These are phyloP conservation scores for Scleroderma citrinum DNA, from an alignment of 768 basidiomycete species.

Conservation along the genomic window DNA sequence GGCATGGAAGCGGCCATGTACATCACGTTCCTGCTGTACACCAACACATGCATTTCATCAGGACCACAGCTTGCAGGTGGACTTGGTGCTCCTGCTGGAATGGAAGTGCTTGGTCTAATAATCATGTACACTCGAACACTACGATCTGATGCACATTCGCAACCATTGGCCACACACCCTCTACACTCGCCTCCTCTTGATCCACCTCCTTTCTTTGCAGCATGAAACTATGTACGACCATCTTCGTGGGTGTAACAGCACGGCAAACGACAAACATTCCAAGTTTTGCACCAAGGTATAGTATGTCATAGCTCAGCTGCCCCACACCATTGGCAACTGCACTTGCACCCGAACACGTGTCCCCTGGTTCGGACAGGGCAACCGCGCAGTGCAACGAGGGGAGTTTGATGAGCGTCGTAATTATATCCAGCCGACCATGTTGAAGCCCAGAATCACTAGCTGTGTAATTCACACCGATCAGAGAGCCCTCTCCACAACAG, in stretches of 20 bases:
- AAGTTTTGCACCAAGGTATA: conserved; percentile 21
- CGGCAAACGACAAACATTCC: conserved; percentile 27
- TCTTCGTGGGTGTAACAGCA: conserved; percentile 9
- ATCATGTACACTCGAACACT: conserved; percentile 20
- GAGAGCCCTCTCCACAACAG: neutral
- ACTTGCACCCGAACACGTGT: neutral
- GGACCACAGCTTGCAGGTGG: no score
- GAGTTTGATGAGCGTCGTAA: conserved; percentile 18
- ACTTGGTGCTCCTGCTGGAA: no score
- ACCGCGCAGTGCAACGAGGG: conserved; percentile 18
- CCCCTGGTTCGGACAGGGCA: neutral
- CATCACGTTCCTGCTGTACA: no score
- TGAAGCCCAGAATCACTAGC: conserved; percentile 12
- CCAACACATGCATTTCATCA: no score
- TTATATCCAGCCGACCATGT: conserved; percentile 23
- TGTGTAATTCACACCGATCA: neutral
- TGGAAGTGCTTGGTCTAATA: conserved; percentile 1
- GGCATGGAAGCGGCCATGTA: no score
- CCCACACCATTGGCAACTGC: neutral
- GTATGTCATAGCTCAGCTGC: conserved; percentile 24
- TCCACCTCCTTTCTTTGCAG: conserved; percentile 26
- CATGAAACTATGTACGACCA: conserved; percentile 25
- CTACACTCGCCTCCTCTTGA: conserved; percentile 21
- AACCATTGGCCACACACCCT: conserved; percentile 26
- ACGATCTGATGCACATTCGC: conserved; percentile 28